A percentile compares a stretch with the other conserved stretches of the same genome.
phyloP scores from a whole-genome alignment of 148 eudicot species.

The Hydrangea macrophylla region DNA sequence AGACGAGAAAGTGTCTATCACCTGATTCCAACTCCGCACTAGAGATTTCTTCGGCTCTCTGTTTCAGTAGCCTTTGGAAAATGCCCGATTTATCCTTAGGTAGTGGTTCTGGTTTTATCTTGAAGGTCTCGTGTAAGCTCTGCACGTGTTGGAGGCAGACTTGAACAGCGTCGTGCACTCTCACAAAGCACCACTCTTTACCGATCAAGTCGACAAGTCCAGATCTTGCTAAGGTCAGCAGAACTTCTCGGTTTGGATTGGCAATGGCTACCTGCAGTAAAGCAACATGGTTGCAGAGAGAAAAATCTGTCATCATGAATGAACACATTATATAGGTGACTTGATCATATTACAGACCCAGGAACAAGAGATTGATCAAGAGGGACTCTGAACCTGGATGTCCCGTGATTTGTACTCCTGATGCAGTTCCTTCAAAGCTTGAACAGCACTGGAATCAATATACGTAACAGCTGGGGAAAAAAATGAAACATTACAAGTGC shows the following conservation, averaged over 20 bases:
- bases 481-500: slow-evolving; percentile 10
- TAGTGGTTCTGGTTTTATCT: slow-evolving; percentile 28
- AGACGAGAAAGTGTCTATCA: slow-evolving; percentile 17
- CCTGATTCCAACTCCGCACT: slow-evolving; percentile 63
- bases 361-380: background rate
- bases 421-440: slow-evolving; percentile 77
- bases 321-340: too few relatives aligned
- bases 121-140: slow-evolving; percentile 37
- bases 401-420: slow-evolving; percentile 82
- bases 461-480: slow-evolving; percentile 68
- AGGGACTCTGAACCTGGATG: slow-evolving; percentile 60
- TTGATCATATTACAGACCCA: too few relatives aligned
- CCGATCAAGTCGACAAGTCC: slow-evolving; percentile 87
- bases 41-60: slow-evolving; percentile 41
- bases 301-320: too few relatives aligned
- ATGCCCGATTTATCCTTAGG: slow-evolving; percentile 34
- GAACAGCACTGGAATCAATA: slow-evolving; percentile 85
- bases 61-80: slow-evolving; percentile 40
- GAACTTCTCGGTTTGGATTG: slow-evolving; percentile 85
- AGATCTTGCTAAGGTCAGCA: slow-evolving; percentile 64
- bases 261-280: slow-evolving; percentile 69
- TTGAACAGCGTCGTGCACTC: slow-evolving; percentile 96
- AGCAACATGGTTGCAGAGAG: background rate
- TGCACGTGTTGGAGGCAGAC: slow-evolving; percentile 83
- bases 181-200: slow-evolving; percentile 93